Percentiles rank a stretch among this genome's conserved stretches.
Evolutionary conservation across 495 filamentous ascomycete species (phyloP).

Genomic region (Bathelium albidoporum): DNA sequence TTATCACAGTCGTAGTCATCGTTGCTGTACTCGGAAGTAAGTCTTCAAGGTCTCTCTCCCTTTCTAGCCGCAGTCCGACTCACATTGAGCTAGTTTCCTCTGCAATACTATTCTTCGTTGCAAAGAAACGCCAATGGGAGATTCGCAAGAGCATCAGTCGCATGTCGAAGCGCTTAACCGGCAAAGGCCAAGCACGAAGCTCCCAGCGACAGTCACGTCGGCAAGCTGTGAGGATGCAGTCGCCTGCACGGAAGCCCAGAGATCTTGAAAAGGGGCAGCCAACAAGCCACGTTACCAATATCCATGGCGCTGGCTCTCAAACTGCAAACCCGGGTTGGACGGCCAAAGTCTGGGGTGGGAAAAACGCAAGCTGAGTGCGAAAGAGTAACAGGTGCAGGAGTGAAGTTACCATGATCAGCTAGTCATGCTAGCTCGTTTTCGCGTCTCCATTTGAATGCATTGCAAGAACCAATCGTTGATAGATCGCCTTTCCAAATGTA

Average conservation of each 20-base stretch:
- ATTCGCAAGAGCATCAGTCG: slow-evolving; percentile 38
- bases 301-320: neutral
- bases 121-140: slow-evolving; percentile 45
- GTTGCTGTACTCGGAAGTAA: slow-evolving; percentile 46
- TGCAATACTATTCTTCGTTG: slow-evolving; percentile 39
- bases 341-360: neutral
- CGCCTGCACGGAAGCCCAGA: neutral
- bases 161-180: slow-evolving; percentile 36
- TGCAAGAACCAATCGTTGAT: too few species aligned
- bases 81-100: slow-evolving; percentile 30
- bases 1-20: slow-evolving; percentile 49
- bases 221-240: slow-evolving; percentile 2
- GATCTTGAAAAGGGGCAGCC: neutral
- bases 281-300: neutral
- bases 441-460: neutral
- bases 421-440: neutral
- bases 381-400: neutral
- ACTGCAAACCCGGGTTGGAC: neutral
- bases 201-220: slow-evolving; percentile 2
- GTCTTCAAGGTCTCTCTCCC: neutral
- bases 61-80: neutral
- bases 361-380: neutral
- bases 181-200: slow-evolving; percentile 5
- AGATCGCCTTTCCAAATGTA: too few species aligned
- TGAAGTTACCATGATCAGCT: neutral